Evolutionary conservation across 2,329 filamentous ascomycete species (phyloP).

Genomic region (Penicillium rolfsii): DNA sequence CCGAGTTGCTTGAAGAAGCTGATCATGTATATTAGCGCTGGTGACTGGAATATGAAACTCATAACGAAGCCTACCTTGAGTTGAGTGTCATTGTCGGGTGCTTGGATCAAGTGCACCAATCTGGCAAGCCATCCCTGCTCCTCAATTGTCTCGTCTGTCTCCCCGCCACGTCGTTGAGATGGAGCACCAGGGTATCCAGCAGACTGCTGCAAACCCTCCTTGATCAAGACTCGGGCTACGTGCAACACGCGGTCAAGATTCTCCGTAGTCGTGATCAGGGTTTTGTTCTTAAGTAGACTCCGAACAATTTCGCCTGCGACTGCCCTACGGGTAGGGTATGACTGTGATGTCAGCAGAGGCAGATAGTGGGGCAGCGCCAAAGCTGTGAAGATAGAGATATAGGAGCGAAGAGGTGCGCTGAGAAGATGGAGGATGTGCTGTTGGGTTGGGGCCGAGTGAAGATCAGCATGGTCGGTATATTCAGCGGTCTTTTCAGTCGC

Average conservation of each 20-base stretch:
- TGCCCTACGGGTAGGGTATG: conserved; percentile 86
- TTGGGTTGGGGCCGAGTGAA: conserved; percentile 86
- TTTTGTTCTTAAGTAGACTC: conserved; percentile 80
- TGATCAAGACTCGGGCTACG: conserved; percentile 86
- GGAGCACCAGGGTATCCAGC: conserved; percentile 80
- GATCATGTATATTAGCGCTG: conserved; percentile 17
- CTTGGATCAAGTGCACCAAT: conserved; percentile 84
- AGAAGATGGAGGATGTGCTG: conserved; percentile 86
- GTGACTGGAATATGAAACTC: neutral
- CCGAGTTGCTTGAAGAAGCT: conserved; percentile 81
- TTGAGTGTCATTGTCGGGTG: conserved; percentile 86
- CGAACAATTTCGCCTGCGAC: conserved; percentile 87
- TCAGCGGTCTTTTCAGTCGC: conserved; percentile 84
- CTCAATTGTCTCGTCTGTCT: conserved; percentile 97
- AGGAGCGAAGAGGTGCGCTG: conserved; percentile 86
- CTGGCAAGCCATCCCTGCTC: conserved; percentile 97
- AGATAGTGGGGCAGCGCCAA: conserved; percentile 90
- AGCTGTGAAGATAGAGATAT: conserved; percentile 94
- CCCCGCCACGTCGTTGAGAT: conserved; percentile 71
- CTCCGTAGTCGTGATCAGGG: conserved; percentile 72
- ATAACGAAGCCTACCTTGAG: conserved; percentile 62
- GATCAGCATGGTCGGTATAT: conserved; percentile 90
- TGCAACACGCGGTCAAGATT: conserved; percentile 88
- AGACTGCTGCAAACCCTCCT: conserved; percentile 84
- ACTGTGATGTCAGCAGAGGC: conserved; percentile 85